Percentiles rank a stretch among this genome's conserved stretches.
phyloP scores from a whole-genome alignment of 2,329 filamentous ascomycete genomes.

The Xylaria sp. region DNA sequence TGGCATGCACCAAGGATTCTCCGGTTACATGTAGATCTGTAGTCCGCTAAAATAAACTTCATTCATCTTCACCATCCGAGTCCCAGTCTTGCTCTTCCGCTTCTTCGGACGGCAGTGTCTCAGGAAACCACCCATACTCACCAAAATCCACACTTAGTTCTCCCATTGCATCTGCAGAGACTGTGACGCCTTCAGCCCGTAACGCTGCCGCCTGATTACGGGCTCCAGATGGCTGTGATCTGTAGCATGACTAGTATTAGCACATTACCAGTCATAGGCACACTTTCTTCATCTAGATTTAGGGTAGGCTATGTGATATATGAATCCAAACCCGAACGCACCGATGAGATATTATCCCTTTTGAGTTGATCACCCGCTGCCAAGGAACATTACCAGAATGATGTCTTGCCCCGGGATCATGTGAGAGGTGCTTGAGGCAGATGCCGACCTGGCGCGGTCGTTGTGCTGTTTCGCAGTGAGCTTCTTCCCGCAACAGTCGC shows the following conservation, averaged over 20 bases:
- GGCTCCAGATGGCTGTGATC: conserved; percentile 60
- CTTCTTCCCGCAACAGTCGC: not conserved
- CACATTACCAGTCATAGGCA: not conserved
- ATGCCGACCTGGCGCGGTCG: conserved; percentile 86
- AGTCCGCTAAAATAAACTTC: conserved; percentile 10
- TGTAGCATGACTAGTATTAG: conserved; percentile 41
- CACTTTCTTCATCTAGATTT: not conserved
- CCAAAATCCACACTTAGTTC: conserved; percentile 63
- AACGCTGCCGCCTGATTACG: conserved; percentile 63
- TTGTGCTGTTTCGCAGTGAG: conserved; percentile 61
- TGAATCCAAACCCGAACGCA: conserved; percentile 48
- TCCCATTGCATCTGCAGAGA: conserved; percentile 60
- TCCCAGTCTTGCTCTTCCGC: conserved; percentile 45
- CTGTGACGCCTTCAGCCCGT: conserved; percentile 62
- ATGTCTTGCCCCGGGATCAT: conserved; percentile 63
- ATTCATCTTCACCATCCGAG: conserved; percentile 21
- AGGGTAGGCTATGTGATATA: not conserved
- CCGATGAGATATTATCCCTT: conserved; percentile 87
- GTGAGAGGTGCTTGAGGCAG: conserved; percentile 85
- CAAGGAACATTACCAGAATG: conserved; percentile 86
- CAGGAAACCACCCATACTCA: conserved; percentile 67
- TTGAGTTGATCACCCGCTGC: conserved; percentile 92
- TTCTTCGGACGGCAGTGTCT: conserved; percentile 58
- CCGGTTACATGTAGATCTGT: conserved; percentile 8
- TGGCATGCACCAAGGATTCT: not conserved